Conservation (phyloP, 2,329 filamentous ascomycete genomes). For the Colletotrichum orchidophilum region DNA sequence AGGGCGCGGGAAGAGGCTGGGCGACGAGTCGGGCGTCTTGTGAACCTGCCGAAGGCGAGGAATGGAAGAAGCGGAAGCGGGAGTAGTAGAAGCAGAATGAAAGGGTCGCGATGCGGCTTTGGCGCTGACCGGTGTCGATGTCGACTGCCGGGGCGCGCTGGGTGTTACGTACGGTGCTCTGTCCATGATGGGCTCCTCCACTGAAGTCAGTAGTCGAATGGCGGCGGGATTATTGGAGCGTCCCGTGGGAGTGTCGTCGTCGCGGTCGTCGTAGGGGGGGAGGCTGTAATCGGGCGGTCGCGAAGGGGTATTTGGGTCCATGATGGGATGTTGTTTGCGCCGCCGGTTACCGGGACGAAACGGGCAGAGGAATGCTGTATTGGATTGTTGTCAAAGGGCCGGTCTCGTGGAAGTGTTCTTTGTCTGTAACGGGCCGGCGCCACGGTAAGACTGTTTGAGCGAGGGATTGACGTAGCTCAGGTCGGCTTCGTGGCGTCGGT, state of each 20-base stretch:
- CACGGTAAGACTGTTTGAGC: slow-evolving; percentile 1
- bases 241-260: slow-evolving; percentile 56
- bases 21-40: slow-evolving; percentile 32
- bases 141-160: slow-evolving; percentile 7
- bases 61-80: slow-evolving; percentile 17
- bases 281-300: slow-evolving; percentile 67
- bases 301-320: slow-evolving; percentile 62
- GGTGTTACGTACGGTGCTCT: slow-evolving; percentile 64
- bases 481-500: not conserved
- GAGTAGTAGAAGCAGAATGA: slow-evolving; percentile 25
- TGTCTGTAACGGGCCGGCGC: slow-evolving; percentile 25
- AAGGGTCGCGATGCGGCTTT: slow-evolving; percentile 10
- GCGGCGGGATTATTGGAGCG: slow-evolving; percentile 58
- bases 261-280: slow-evolving; percentile 65
- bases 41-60: slow-evolving; percentile 31
- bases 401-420: slow-evolving; percentile 5
- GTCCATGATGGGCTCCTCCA: slow-evolving; percentile 62
- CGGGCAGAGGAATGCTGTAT: slow-evolving; percentile 20
- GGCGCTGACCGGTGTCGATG: not conserved
- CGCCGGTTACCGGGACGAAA: slow-evolving; percentile 23
- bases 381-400: slow-evolving; percentile 2
- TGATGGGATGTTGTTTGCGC: slow-evolving; percentile 38
- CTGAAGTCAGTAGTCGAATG: slow-evolving; percentile 69
- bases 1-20: slow-evolving; percentile 37
- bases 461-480: slow-evolving; percentile 1